phyloP scores from a whole-genome alignment of 2,329 filamentous ascomycete species.

The Ascochyta rabiei region DNA sequence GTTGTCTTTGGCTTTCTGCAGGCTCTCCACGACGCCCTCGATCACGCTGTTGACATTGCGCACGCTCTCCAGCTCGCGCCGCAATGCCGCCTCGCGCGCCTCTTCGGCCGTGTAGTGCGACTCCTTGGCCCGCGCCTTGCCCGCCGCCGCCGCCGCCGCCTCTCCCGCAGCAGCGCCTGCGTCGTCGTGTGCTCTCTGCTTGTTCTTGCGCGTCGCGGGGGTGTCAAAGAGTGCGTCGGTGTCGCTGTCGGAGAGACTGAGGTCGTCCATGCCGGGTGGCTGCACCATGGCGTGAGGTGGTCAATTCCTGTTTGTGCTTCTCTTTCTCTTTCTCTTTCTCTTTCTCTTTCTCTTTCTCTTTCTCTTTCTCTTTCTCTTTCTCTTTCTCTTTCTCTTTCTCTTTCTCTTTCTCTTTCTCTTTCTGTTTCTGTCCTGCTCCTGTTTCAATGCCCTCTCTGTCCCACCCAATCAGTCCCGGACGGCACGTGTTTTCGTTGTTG shows the following conservation, averaged over 20 bases:
- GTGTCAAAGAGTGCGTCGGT: slow-evolving; percentile 63
- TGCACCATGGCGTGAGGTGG: slow-evolving; percentile 27
- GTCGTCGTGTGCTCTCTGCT: slow-evolving; percentile 46
- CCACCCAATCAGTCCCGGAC: slow-evolving; percentile 3
- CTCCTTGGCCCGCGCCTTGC: slow-evolving; percentile 51
- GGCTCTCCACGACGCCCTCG: slow-evolving; percentile 74
- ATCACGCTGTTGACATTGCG: slow-evolving; percentile 87
- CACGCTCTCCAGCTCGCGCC: slow-evolving; percentile 80
- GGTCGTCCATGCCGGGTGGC: slow-evolving; percentile 57
- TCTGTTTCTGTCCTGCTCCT: no score
- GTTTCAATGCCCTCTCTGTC: slow-evolving; percentile 1
- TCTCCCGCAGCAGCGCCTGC: slow-evolving; percentile 25
- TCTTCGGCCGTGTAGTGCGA: slow-evolving; percentile 68
- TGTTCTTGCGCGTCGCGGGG: slow-evolving; percentile 53
- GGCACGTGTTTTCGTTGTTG: slow-evolving; percentile 22
- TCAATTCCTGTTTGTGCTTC: no score
- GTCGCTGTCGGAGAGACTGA: slow-evolving; percentile 61
- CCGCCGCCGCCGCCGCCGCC: slow-evolving; percentile 44
- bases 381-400: no score
- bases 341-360: no score
- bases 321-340: no score
- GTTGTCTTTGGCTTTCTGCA: slow-evolving; percentile 75
- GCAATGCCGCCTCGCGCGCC: slow-evolving; percentile 74
- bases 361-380: no score
- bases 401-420: no score